phyloP scores from a whole-genome alignment of 2,329 filamentous ascomycete genomes.

The Coniochaeta ligniaria region DNA sequence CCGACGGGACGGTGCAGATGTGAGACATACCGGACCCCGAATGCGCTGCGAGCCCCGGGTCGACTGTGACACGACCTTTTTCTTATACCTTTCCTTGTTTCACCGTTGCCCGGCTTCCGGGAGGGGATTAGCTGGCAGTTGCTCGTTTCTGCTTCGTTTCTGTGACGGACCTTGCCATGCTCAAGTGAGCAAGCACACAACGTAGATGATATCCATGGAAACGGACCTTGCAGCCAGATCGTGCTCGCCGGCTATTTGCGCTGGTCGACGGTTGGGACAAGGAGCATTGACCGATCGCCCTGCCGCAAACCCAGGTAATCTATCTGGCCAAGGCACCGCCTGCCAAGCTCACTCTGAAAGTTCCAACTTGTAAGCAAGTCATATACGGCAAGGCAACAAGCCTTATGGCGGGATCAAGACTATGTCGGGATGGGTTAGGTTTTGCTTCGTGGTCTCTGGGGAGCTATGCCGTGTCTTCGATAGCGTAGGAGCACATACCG shows the following conservation, averaged over 20 bases:
- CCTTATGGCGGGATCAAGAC: neutral
- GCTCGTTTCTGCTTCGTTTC: neutral
- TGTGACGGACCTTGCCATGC: neutral
- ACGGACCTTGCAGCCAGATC: neutral
- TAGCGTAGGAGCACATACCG: neutral
- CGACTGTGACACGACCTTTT: neutral
- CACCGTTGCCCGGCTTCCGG: neutral
- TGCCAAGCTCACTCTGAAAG: neutral
- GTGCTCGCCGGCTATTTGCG: neutral
- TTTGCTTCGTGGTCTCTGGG: neutral
- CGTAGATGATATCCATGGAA: neutral
- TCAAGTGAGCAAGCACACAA: neutral
- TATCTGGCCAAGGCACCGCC: neutral
- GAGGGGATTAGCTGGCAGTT: neutral
- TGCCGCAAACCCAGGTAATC: neutral
- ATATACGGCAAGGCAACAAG: neutral
- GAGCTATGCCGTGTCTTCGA: neutral
- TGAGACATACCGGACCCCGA: slow-evolving; percentile 1
- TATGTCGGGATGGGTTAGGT: neutral
- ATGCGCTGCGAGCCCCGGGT: neutral
- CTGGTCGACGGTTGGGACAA: neutral
- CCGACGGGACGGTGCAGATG: neutral
- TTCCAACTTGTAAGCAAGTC: neutral
- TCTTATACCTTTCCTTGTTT: neutral
- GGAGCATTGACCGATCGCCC: neutral